Base-by-base conservation (phyloP, 345 rosid genomes). In the Trapa bicornis region DNA sequence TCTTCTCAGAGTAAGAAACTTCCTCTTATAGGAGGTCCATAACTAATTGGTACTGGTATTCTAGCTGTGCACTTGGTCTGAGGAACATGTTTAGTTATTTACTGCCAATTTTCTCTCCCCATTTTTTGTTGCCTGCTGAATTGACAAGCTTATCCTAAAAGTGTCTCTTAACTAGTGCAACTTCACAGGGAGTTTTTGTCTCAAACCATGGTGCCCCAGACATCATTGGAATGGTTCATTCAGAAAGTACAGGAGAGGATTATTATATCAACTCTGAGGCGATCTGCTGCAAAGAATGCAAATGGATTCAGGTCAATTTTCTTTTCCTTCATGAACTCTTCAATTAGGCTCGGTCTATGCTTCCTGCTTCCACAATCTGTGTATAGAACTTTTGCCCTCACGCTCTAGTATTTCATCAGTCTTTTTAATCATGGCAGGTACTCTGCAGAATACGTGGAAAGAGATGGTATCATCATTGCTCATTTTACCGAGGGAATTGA, bases 201-300 rank as follows among this genome's bases (percentile, higher is more conserved):
- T 42, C 75, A 75, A 64, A 75, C 74, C 70, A 67, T 77, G 65
- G 70, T 70, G 72, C 65, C 45, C 17, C 86, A 84, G 75, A 75
- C 91, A 65, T 74, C 93, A 67, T 60, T 92, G 69, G 83, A 82
- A 77, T 82, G 96, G 94, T 72, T 92, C 47, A 75, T 86, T 1
- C 74, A 82, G 52, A 86, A 83, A 76, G 86, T 86, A 70, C 89
- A 82, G 80, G 88, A 87, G 35, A 83, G 91, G 77, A 81, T 90
- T 64, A 70, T 85, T 62, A 73, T 82, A 48, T 79, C 80, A 72
- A 87, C 88, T 67, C 74, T 93, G 75, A 87, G 87, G 82, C 83
- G 70, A 54, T 69, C 57, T 61, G 68, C 83, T 36, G 88, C 78
- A 71, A 83, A 81, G 81, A 73, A 56, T 74, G 85, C 84, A 47